Percentiles rank a stretch among this genome's conserved stretches.
Evolutionary conservation across 495 filamentous ascomycete genomes (phyloP).

Genomic region (Cryomyces antarcticus): DNA sequence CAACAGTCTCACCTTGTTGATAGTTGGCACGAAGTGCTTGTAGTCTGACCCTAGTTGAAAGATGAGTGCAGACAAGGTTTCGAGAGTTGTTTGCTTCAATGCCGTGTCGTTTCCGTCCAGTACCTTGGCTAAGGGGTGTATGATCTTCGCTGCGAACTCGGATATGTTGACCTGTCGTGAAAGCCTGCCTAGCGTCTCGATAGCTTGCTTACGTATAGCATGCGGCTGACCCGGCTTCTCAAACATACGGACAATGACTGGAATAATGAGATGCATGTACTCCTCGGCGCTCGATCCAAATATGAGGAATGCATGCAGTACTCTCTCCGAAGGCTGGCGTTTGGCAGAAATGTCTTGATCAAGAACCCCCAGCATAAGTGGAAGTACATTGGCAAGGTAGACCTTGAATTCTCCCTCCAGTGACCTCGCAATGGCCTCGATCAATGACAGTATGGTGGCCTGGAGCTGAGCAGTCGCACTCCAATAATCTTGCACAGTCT

Average conservation of each 20-base stretch:
- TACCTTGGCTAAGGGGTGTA: constrained; percentile 71
- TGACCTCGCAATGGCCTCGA: constrained; percentile 82
- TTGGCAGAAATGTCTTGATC: constrained; percentile 60
- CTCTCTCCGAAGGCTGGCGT: constrained; percentile 62
- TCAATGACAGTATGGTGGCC: constrained; percentile 70
- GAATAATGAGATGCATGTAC: constrained; percentile 98
- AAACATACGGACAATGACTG: constrained; percentile 81
- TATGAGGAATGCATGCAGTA: constrained; percentile 84
- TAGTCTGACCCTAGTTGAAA: constrained; percentile 93
- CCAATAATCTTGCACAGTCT: constrained; percentile 75
- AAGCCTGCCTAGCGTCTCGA: constrained; percentile 87
- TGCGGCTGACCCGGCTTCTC: constrained; percentile 62
- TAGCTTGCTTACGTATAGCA: constrained; percentile 64
- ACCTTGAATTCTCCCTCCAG: constrained; percentile 94
- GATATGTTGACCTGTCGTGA: constrained; percentile 94
- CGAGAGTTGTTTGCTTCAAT: constrained; percentile 67
- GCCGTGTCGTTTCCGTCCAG: constrained; percentile 48
- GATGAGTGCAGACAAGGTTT: constrained; percentile 86
- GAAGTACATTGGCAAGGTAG: constrained; percentile 71
- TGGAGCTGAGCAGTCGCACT: constrained; percentile 53
- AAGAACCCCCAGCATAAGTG: constrained; percentile 81
- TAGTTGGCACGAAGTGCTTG: constrained; percentile 72
- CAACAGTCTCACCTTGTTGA: constrained; percentile 43
- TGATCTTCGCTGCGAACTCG: constrained; percentile 85
- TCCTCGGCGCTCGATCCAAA: constrained; percentile 94